These are phyloP conservation scores for Planoprotostelium fungivorum DNA, from an alignment of 78 protist species.

Conservation along the genomic window DNA sequence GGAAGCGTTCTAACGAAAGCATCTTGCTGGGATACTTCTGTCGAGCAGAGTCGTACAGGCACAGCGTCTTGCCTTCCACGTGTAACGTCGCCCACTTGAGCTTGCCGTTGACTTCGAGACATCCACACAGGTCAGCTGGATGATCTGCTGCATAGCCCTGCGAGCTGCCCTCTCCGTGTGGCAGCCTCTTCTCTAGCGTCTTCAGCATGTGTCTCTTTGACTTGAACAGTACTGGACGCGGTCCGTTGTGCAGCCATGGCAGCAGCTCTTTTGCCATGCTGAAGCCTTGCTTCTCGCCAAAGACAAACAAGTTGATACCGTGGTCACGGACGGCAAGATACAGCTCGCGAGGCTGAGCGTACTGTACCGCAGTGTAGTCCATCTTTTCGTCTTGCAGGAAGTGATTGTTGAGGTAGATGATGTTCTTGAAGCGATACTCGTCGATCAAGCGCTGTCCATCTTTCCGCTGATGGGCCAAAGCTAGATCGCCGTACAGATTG, in stretches of 20 bases:
- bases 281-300: slow-evolving; percentile 9
- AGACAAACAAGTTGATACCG: slow-evolving; percentile 23
- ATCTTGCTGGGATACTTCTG: neutral
- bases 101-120: neutral
- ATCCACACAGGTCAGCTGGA: neutral
- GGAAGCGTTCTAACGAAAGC: neutral
- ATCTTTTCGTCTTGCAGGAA: slow-evolving; percentile 27
- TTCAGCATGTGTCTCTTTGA: neutral
- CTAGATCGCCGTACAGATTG: slow-evolving; percentile 21
- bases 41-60: neutral
- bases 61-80: neutral
- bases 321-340: slow-evolving; percentile 28
- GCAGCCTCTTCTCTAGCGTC: neutral
- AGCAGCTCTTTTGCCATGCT: neutral
- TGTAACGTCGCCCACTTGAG: neutral
- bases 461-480: neutral
- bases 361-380: slow-evolving; percentile 9
- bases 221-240: neutral
- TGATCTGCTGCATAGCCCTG: neutral
- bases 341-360: slow-evolving; percentile 13
- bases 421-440: slow-evolving; percentile 23
- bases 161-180: neutral
- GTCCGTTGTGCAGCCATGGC: neutral
- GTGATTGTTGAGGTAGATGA: slow-evolving; percentile 26
- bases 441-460: slow-evolving; percentile 23